Base-by-base conservation (phyloP, 192 early-diverging fungal genomes). In the Helicostylum pulchrum region DNA sequence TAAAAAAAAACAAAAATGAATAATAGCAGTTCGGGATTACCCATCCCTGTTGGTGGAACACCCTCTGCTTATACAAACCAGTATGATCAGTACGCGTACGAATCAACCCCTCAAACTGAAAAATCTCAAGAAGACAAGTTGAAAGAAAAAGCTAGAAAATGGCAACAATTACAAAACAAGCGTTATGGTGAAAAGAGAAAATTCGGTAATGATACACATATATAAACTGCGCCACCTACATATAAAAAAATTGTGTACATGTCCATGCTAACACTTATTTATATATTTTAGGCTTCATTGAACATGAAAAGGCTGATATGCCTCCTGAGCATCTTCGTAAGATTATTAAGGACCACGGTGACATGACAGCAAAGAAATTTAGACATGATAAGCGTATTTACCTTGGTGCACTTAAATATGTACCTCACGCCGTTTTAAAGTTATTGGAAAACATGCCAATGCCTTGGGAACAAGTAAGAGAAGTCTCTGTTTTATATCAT, bases 401-500 rank as follows among this genome's bases (percentile, higher is more conserved):
- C 71, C 83, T 99, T 46, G 97, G 97, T 42, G 97, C 97, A 12
- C 83, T 99, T 23, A 99, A 99, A 77, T 98, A 98, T 75, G 89
- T 99, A 14, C 97, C 97, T 1, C 97, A 99, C 67, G 96, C 97
- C 2, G 95, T 99, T 32, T 75, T 99, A 21, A 99, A 99, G 75
- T 83, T 99, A 63, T 72, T 99, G 65, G 95, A 99, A 72, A 98
- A 97, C 69, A 99, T 99, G 94, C 97, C 94, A n/a, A 97, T 98
- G 97, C 97, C 97, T 1, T 99, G 97, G 97, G 97, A 99, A 79
- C 95, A 97, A 66, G 90, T 87, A 11, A 88, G 95, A 70, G 95
- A 99, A 68, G 95, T 99, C 11, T 86, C 90, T 6, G 94, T 96
- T 19, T 81, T 98, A 26, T 99, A 99, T 77, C 97, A 99, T 73